Conservation (phyloP, 371 early-diverging fungal genomes). For the Lichtheimia ramosa region DNA sequence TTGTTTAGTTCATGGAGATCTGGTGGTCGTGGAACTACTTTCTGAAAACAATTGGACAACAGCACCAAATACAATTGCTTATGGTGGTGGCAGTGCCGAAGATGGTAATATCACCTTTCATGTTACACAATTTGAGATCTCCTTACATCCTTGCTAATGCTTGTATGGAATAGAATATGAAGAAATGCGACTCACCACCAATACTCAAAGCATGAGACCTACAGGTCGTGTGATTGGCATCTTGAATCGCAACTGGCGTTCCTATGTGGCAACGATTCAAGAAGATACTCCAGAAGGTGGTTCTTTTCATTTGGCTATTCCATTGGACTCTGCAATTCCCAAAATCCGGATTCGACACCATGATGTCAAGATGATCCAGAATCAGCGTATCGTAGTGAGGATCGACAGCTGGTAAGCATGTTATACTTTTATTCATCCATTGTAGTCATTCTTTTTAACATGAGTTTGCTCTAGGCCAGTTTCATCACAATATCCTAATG, state of each 20-base stretch:
- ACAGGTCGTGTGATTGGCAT: slow-evolving; percentile 81
- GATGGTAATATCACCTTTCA: slow-evolving; percentile 21
- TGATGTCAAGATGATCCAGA: slow-evolving; percentile 66
- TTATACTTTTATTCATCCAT: slow-evolving; percentile 12
- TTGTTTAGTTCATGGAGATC: slow-evolving; percentile 73
- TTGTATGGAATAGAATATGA: slow-evolving; percentile 12
- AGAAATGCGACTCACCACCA: slow-evolving; percentile 6
- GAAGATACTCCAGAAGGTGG: slow-evolving; percentile 60
- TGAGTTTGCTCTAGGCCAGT: slow-evolving; percentile 38
- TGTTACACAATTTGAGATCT: no score
- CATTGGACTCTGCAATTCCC: slow-evolving; percentile 83
- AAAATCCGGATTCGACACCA: slow-evolving; percentile 90
- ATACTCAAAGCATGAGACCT: slow-evolving; percentile 26
- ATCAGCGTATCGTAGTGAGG: slow-evolving; percentile 84
- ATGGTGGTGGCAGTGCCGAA: slow-evolving; percentile 44
- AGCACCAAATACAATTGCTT: slow-evolving; percentile 54
- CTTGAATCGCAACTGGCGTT: slow-evolving; percentile 86
- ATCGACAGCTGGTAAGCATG: slow-evolving; percentile 80
- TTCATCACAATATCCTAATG: slow-evolving; percentile 80
- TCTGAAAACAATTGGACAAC: slow-evolving; percentile 64
- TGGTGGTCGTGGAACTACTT: slow-evolving; percentile 76
- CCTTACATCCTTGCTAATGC: slow-evolving; percentile 1
- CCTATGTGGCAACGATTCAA: slow-evolving; percentile 87
- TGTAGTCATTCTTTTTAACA: neutral
- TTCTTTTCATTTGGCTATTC: slow-evolving; percentile 72